Evolutionary conservation across 306 rosid species (phyloP).

Genomic region (Fragaria vesca): DNA sequence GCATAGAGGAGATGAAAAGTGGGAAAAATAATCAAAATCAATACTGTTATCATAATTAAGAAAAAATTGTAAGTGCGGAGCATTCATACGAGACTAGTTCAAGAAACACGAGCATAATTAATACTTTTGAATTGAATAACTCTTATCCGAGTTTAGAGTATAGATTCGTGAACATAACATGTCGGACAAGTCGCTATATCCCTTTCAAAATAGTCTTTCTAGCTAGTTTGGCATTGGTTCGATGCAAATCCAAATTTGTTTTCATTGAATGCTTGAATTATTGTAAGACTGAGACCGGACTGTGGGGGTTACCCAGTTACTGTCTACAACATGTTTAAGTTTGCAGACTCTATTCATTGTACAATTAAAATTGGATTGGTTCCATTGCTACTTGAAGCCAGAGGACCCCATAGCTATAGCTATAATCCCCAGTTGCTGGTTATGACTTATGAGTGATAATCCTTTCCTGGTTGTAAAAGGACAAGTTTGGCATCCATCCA

Average conservation of each 20-base stretch:
- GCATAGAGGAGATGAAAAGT: not conserved
- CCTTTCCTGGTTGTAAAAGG: not conserved
- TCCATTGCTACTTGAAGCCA: not conserved
- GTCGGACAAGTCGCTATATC: not conserved
- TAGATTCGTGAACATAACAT: not conserved
- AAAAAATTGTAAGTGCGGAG: not conserved
- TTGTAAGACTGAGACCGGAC: not conserved
- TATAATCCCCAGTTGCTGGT: not conserved
- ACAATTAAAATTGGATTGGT: not conserved
- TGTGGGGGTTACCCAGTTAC: not conserved
- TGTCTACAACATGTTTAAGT: not conserved
- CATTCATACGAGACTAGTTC: not conserved
- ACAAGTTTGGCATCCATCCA: not conserved
- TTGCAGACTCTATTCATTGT: conserved; percentile 10
- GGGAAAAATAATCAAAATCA: not conserved
- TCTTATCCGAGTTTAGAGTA: not conserved
- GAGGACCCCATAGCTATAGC: not conserved
- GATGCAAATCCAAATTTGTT: not conserved
- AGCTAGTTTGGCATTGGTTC: not conserved
- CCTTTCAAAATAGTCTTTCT: not conserved
- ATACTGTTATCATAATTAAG: not conserved
- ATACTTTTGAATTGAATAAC: not conserved
- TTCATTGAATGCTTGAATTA: not conserved
- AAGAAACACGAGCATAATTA: not conserved
- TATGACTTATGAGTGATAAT: not conserved